Base-by-base conservation (phyloP, 805 yeast genomes). In the fission yeast (Schizosaccharomyces pombe) region DNA sequence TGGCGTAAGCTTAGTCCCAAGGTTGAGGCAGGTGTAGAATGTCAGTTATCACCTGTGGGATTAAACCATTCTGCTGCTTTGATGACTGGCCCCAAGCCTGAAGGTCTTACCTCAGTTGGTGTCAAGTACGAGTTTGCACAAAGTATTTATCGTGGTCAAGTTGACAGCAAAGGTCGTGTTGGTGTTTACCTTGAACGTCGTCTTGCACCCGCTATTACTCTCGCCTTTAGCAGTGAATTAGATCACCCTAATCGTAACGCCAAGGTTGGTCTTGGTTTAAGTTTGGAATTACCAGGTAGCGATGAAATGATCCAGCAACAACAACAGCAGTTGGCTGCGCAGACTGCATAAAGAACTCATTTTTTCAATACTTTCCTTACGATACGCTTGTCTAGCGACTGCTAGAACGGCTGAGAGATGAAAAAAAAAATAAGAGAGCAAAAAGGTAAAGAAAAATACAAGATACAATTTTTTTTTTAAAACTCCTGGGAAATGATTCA, bases 71-170 rank as follows among this genome's bases (percentile, higher is more conserved):
- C 64, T 28, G 62, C 59, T 33, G 61, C 53, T 24, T 9, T 32
- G 39, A 22, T 49, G 33, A 30, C 26, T 19, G 53, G 53, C 8
- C 63, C 57, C 57, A 79, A 81, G 47, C 74, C 87, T 57, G 95
- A 89, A 65, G 97, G 94, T 65, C 75, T 77, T 63, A 87, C 98
- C 62, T 83, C 95, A 57, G 67, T 89, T 56, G 98, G 96, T 70
- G 94, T 95, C 63, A 91, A 89, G 72, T 89, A 89, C 70, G 97
- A 91, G 73, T 91, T 85, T 76, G 85, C 96, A 73, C 93, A 85
- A 70, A 56, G 56, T 56, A 80, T 85, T 55, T 86, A 86, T 78
- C 80, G 98, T 71, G 95, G 96, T 65, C 94, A 87, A 69, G 65
- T 91, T 58, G 95, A 86, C 71, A 78, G 93, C 54, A 73, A 75